Conservation (phyloP, 441 rosid species). For the Cnidoscolus chayamansa region DNA sequence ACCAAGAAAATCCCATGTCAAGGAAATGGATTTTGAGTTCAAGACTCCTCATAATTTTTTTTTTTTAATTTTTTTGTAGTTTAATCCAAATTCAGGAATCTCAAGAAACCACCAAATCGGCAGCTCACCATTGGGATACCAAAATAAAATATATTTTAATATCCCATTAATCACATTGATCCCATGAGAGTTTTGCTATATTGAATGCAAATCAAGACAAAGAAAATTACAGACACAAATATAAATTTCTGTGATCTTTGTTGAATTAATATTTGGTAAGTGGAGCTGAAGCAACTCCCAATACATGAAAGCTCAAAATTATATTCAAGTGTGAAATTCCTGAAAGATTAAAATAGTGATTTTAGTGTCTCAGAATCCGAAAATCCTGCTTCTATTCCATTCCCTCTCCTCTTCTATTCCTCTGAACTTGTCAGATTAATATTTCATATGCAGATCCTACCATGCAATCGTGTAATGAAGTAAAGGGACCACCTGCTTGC, state of each 20-base stretch:
- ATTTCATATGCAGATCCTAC: background rate
- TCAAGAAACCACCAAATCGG: slow-evolving; percentile 51
- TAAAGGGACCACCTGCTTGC: slow-evolving; percentile 23
- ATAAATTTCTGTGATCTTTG: slow-evolving; percentile 25
- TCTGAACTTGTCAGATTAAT: slow-evolving; percentile 66
- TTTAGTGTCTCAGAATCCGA: slow-evolving; percentile 41
- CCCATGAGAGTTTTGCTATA: slow-evolving; percentile 26
- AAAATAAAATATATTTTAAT: slow-evolving; percentile 10
- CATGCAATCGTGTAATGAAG: slow-evolving; percentile 9
- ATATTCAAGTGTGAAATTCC: slow-evolving; percentile 29
- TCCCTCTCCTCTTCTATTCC: slow-evolving; percentile 82
- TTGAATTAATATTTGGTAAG: slow-evolving; percentile 44
- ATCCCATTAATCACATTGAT: slow-evolving; percentile 21
- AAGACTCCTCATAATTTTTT: too few species aligned
- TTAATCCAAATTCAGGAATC: slow-evolving; percentile 46
- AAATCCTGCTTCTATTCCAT: slow-evolving; percentile 84
- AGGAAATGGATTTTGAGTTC: slow-evolving; percentile 14
- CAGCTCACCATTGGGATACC: slow-evolving; percentile 44
- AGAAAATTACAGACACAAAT: background rate
- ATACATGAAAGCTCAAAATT: slow-evolving; percentile 35
- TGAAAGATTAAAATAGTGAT: slow-evolving; percentile 32
- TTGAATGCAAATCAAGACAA: slow-evolving; percentile 39
- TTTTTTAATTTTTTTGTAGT: background rate
- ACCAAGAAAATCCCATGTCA: slow-evolving; percentile 32
- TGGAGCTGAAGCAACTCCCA: slow-evolving; percentile 57